Evolutionary conservation across 176 grass and related monocot genomes (phyloP).

Genomic region (Aegilops umbellulata): DNA sequence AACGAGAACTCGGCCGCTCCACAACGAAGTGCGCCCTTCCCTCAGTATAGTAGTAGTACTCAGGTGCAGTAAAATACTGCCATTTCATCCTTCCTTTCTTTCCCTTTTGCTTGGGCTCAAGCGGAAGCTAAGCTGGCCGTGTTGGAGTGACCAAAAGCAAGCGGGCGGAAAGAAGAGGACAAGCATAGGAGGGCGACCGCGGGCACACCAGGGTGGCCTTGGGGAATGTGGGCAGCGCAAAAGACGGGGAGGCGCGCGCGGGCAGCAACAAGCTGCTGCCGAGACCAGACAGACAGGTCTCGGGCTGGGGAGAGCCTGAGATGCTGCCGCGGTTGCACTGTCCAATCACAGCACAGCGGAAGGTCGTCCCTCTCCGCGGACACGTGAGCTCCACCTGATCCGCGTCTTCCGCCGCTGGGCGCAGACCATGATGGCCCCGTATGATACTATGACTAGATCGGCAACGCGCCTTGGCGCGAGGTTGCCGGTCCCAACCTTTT

Average conservation of each 20-base stretch:
- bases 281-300: not conserved
- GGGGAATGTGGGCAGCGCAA: conserved; percentile 43
- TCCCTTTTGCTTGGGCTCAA: conserved; percentile 11
- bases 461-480: too few species aligned
- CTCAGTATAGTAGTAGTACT: not conserved
- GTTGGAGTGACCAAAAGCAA: conserved; percentile 34
- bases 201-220: conserved; percentile 19
- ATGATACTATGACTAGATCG: too few species aligned
- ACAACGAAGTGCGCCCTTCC: conserved; percentile 15
- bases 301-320: not conserved
- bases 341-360: not conserved
- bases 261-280: conserved; percentile 5
- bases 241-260: conserved; percentile 1
- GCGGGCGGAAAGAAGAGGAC: conserved; percentile 39
- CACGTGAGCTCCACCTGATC: conserved; percentile 33
- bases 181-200: conserved; percentile 17
- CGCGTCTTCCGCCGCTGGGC: not conserved
- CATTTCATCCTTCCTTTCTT: not conserved
- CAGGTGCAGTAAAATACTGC: conserved; percentile 24
- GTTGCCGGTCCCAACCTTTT: too few species aligned
- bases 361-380: conserved; percentile 15
- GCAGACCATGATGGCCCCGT: not conserved
- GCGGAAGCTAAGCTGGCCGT: not conserved
- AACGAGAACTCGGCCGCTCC: conserved; percentile 28
- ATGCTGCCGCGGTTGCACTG: conserved; percentile 22